Percentiles rank a stretch among this genome's conserved stretches.
These are phyloP conservation scores for Capsella bursapastoris DNA, from an alignment of 345 rosid species.

Conservation along the genomic window DNA sequence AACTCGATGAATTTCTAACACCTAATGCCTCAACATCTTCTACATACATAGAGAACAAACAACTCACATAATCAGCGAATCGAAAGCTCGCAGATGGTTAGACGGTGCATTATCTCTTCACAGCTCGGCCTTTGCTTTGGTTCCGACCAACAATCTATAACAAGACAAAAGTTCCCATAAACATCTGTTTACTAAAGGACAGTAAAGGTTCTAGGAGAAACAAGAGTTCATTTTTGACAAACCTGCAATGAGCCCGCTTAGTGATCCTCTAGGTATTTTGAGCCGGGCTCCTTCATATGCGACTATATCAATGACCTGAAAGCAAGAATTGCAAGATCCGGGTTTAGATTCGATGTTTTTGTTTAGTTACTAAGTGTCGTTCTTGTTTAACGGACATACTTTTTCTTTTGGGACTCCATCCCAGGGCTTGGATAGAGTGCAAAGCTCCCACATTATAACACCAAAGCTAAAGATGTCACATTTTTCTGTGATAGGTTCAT, in stretches of 20 bases:
- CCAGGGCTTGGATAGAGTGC: constrained; percentile 87
- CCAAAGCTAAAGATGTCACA: constrained; percentile 96
- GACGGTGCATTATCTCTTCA: constrained; percentile 63
- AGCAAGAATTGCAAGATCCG: background rate
- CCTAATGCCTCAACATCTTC: background rate
- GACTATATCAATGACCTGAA: constrained; percentile 75
- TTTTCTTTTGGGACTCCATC: constrained; percentile 70
- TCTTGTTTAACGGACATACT: constrained; percentile 48
- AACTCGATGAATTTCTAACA: background rate
- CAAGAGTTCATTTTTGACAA: constrained; percentile 9
- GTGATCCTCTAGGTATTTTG: constrained; percentile 80
- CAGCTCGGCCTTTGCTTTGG: constrained; percentile 80
- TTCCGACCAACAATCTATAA: constrained; percentile 87
- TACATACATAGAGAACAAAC: background rate
- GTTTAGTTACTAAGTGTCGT: constrained; percentile 11
- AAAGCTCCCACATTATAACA: constrained; percentile 95
- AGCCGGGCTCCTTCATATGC: constrained; percentile 73
- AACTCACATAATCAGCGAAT: constrained; percentile 43
- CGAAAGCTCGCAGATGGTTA: constrained; percentile 65
- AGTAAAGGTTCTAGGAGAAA: background rate
- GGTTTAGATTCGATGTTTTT: constrained; percentile 12
- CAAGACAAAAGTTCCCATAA: constrained; percentile 17
- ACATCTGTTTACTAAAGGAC: background rate
- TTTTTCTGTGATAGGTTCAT: constrained; percentile 77
- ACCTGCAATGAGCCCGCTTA: constrained; percentile 83